phyloP scores from a whole-genome alignment of 805 yeast species.

The Lachancea cidri region DNA sequence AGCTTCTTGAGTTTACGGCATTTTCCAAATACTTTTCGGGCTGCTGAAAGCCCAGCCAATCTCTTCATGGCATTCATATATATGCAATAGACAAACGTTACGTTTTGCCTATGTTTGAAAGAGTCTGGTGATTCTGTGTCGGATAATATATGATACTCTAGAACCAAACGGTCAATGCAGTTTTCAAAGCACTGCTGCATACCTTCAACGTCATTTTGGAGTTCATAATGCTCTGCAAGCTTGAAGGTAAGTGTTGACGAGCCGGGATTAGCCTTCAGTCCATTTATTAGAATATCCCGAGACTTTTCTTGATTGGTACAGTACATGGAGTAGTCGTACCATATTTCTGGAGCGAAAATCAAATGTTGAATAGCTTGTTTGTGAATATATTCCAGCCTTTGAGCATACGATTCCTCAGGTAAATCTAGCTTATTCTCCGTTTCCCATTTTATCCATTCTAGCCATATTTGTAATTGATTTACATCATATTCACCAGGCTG shows the following conservation, averaged over 20 bases:
- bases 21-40: conserved; percentile 64
- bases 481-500: conserved; percentile 23
- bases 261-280: conserved; percentile 59
- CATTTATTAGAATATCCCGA: conserved; percentile 42
- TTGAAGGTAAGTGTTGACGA: conserved; percentile 64
- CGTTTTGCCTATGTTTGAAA: conserved; percentile 18
- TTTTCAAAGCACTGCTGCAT: conserved; percentile 46
- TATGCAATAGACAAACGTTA: conserved; percentile 64
- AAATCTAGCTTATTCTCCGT: conserved; percentile 61
- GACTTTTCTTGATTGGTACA: conserved; percentile 18
- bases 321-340: conserved; percentile 37
- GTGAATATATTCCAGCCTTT: conserved; percentile 66
- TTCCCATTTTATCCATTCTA: conserved; percentile 77
- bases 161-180: conserved; percentile 44
- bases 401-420: conserved; percentile 42
- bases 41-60: conserved; percentile 59
- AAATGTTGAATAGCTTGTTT: conserved; percentile 50
- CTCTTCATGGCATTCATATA: conserved; percentile 72
- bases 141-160: conserved; percentile 31
- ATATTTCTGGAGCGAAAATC: conserved; percentile 32
- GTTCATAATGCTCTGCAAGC: conserved; percentile 66
- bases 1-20: conserved; percentile 54
- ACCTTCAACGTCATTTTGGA: conserved; percentile 44
- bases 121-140: conserved; percentile 16
- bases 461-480: conserved; percentile 52